These are phyloP conservation scores for Colletotrichum theobromicola DNA, from an alignment of 2,329 filamentous ascomycete genomes.

Conservation along the genomic window DNA sequence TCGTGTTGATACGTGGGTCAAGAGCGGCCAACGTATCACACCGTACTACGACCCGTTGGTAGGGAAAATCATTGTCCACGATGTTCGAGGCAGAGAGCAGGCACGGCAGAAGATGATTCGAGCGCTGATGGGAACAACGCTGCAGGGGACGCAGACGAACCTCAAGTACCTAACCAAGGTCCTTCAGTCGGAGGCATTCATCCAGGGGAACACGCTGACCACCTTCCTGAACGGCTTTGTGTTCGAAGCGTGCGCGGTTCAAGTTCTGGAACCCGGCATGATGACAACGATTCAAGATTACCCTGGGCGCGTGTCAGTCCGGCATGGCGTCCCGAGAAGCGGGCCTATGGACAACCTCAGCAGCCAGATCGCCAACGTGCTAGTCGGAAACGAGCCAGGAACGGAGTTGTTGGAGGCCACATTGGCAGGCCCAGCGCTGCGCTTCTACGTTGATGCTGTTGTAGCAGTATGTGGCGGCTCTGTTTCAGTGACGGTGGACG, in stretches of 20 bases:
- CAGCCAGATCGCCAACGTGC: slow-evolving; percentile 61
- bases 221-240: background rate
- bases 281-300: slow-evolving; percentile 57
- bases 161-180: background rate
- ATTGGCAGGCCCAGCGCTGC: background rate
- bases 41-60: slow-evolving; percentile 64
- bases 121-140: background rate
- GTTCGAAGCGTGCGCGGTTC: background rate
- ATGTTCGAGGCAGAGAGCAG: slow-evolving; percentile 47
- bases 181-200: background rate
- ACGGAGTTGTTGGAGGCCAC: slow-evolving; percentile 56
- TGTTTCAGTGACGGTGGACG: background rate
- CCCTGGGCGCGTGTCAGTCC: slow-evolving; percentile 60
- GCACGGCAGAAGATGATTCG: slow-evolving; percentile 46
- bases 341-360: slow-evolving; percentile 68
- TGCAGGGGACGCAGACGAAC: background rate
- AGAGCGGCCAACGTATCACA: slow-evolving; percentile 60
- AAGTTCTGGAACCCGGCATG: background rate
- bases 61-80: slow-evolving; percentile 64
- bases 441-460: background rate
- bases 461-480: background rate
- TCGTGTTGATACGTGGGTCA: slow-evolving; percentile 69
- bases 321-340: slow-evolving; percentile 62
- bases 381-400: slow-evolving; percentile 59
- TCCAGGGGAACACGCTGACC: background rate